phyloP scores from a whole-genome alignment of 495 filamentous ascomycete species.

The Xylaria sp. region DNA sequence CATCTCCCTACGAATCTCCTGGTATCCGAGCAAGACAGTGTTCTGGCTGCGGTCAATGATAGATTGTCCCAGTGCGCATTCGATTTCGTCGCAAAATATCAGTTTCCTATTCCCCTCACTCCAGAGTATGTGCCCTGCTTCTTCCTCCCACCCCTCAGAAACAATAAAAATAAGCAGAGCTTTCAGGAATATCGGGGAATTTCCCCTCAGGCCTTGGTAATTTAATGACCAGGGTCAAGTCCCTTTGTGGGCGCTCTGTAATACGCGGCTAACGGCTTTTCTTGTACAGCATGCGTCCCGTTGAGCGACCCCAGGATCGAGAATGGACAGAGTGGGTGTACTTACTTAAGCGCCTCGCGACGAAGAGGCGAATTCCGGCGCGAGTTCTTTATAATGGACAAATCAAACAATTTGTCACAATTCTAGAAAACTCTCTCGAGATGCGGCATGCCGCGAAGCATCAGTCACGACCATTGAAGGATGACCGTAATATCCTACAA shows the following conservation, averaged over 20 bases:
- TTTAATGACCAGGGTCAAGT: neutral
- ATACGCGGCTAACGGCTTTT: constrained; percentile 2
- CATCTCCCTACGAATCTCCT: constrained; percentile 82
- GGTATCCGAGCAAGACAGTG: constrained; percentile 82
- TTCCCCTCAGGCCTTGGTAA: neutral
- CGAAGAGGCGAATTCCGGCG: constrained; percentile 82
- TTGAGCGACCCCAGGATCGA: constrained; percentile 78
- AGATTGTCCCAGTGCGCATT: constrained; percentile 83
- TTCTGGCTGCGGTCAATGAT: constrained; percentile 81
- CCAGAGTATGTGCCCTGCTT: constrained; percentile 56
- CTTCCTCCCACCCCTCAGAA: neutral
- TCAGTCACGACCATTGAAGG: constrained; percentile 82
- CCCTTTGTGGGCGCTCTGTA: neutral
- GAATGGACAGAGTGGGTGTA: constrained; percentile 96
- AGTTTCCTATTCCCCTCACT: constrained; percentile 81
- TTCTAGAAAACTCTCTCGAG: constrained; percentile 83
- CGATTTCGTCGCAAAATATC: constrained; percentile 88
- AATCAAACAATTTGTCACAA: constrained; percentile 86
- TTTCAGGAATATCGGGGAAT: neutral
- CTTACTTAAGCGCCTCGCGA: constrained; percentile 83
- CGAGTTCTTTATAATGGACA: constrained; percentile 85
- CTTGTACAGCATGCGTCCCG: constrained; percentile 66
- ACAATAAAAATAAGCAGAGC: neutral
- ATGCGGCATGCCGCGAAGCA: constrained; percentile 86
- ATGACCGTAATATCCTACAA: constrained; percentile 88